Conservation (phyloP, 1,284 basidiomycete species). For the Pisolithus thermaeus region DNA sequence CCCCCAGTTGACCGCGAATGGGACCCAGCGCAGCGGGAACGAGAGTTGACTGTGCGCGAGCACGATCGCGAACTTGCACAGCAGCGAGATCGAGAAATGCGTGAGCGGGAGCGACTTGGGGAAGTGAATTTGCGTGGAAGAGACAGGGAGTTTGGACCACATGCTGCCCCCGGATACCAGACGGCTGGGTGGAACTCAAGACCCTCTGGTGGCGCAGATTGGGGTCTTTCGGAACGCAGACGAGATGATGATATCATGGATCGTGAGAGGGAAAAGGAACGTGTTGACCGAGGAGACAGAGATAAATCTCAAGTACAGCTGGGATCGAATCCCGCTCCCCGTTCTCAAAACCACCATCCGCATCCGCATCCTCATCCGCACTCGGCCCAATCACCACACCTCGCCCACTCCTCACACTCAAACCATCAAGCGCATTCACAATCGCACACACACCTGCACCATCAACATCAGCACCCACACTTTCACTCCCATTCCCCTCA, state of each 20-base stretch:
- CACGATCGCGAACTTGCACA: conserved; percentile 14
- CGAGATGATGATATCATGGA: conserved; percentile 23
- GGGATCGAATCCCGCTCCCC: conserved; percentile 17
- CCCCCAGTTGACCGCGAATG: conserved; percentile 25
- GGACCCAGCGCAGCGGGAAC: conserved; percentile 20
- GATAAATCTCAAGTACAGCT: conserved; percentile 20
- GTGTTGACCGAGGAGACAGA: conserved; percentile 15
- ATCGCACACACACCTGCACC: conserved; percentile 18
- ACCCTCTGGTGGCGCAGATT: conserved; percentile 23
- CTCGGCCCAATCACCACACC: conserved; percentile 1
- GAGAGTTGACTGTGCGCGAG: conserved; percentile 17
- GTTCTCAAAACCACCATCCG: conserved; percentile 19
- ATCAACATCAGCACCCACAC: conserved; percentile 11
- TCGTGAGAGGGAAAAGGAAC: conserved; percentile 13
- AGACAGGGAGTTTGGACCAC: conserved; percentile 22
- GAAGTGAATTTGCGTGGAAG: background rate
- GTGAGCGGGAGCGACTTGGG: conserved; percentile 4
- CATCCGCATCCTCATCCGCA: conserved; percentile 22
- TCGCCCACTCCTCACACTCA: conserved; percentile 3
- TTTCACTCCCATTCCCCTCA: conserved; percentile 9
- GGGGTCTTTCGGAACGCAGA: conserved; percentile 20
- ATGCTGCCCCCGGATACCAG: conserved; percentile 13
- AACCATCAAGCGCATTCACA: conserved; percentile 17
- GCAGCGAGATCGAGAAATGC: conserved; percentile 18
- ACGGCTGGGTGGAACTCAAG: conserved; percentile 21